Evolutionary conservation across 805 yeast genomes (phyloP).

Genomic region (Pichia exigua): DNA sequence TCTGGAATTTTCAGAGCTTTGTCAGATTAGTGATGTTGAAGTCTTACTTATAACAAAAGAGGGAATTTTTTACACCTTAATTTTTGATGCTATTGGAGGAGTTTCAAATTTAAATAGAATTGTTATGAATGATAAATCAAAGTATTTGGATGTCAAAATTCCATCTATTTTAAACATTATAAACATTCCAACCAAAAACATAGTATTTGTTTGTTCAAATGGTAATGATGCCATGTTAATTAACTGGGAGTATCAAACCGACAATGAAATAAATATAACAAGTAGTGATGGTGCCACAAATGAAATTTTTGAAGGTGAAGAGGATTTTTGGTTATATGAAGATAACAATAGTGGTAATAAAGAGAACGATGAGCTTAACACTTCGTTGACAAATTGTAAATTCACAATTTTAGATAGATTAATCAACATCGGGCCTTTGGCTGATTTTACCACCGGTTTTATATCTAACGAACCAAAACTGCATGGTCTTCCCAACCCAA

Average conservation of each 20-base stretch:
- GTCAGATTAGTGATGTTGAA: constrained; percentile 26
- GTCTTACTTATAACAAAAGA: constrained; percentile 34
- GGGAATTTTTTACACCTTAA: constrained; percentile 35
- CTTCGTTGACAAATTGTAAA: constrained; percentile 21
- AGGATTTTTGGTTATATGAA: constrained; percentile 35
- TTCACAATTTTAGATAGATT: constrained; percentile 47
- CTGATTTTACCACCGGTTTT: constrained; percentile 59
- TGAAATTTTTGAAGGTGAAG: constrained; percentile 30
- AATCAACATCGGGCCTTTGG: constrained; percentile 64
- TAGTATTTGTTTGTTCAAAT: constrained; percentile 51
- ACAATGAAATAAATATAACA: constrained; percentile 17
- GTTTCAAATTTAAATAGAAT: constrained; percentile 26
- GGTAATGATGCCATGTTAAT: constrained; percentile 53
- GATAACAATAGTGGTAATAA: constrained; percentile 12
- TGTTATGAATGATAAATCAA: constrained; percentile 13
- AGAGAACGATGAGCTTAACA: constrained; percentile 1
- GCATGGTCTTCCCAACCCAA: constrained; percentile 64
- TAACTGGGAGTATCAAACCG: constrained; percentile 25
- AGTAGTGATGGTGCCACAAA: constrained; percentile 9
- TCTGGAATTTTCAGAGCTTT: constrained; percentile 45
- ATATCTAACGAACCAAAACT: constrained; percentile 45
- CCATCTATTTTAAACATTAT: constrained; percentile 36
- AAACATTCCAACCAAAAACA: constrained; percentile 30
- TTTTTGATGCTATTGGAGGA: constrained; percentile 30
- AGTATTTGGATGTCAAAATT: constrained; percentile 18